phyloP scores from a whole-genome alignment of 2,329 filamentous ascomycete species.

The Trichoderma sp. region DNA sequence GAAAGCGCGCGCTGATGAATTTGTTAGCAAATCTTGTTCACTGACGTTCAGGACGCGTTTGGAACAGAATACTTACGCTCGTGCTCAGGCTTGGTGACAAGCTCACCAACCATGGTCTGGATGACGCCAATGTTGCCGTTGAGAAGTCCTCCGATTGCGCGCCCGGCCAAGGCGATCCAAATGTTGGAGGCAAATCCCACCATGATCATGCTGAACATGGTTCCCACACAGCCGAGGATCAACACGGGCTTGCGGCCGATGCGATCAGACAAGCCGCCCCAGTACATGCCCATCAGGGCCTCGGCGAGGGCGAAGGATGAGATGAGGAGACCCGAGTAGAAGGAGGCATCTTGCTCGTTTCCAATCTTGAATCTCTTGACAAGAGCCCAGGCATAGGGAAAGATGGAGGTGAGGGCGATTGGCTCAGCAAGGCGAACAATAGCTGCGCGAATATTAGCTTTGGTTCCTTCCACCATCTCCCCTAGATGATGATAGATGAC shows the following conservation, averaged over 20 bases:
- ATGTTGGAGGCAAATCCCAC: slow-evolving; percentile 84
- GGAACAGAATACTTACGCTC: slow-evolving; percentile 67
- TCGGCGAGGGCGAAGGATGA: slow-evolving; percentile 84
- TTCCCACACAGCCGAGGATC: slow-evolving; percentile 78
- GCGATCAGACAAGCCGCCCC: slow-evolving; percentile 81
- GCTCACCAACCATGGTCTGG: slow-evolving; percentile 89
- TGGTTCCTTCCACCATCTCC: background rate
- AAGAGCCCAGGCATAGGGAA: slow-evolving; percentile 86
- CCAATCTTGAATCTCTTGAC: slow-evolving; percentile 77
- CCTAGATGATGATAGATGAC: slow-evolving; percentile 37
- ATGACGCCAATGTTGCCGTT: slow-evolving; percentile 93
- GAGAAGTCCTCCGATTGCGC: slow-evolving; percentile 77
- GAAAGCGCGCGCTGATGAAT: slow-evolving; percentile 71
- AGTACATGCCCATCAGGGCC: slow-evolving; percentile 82
- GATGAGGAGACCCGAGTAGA: slow-evolving; percentile 86
- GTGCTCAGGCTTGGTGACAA: slow-evolving; percentile 81
- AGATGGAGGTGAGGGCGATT: slow-evolving; percentile 90
- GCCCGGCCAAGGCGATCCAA: slow-evolving; percentile 77
- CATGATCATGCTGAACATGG: slow-evolving; percentile 78
- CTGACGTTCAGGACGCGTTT: slow-evolving; percentile 25
- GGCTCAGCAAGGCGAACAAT: slow-evolving; percentile 92
- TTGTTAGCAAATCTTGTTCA: slow-evolving; percentile 26
- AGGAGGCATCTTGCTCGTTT: slow-evolving; percentile 74
- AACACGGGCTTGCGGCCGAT: slow-evolving; percentile 86
- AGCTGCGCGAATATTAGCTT: slow-evolving; percentile 54